Base-by-base conservation (phyloP, 1,284 basidiomycete species). In the Austropuccinia psidii region DNA sequence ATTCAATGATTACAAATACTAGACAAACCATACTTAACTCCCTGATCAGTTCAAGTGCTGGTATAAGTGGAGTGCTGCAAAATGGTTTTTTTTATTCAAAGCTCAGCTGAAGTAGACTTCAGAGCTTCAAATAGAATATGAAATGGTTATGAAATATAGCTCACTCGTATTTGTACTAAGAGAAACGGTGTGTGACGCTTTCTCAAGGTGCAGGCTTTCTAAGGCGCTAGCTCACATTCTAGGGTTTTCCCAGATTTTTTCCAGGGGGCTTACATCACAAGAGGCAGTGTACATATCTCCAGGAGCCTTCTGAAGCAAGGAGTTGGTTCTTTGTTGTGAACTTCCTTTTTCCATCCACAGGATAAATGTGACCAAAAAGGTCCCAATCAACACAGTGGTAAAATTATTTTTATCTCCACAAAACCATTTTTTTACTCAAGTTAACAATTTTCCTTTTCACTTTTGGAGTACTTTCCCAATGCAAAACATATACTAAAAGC, bases 1-100 rank as follows among this genome's bases (percentile, higher is more conserved):
- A 72, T 31, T 49, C 55, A 0, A 50, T 50, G 55, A 72, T 72
- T 47, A 57, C 47, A 33, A 60, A 72, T 27, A 54, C 68, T 43
- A 72, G 57, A 11, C 68, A 72, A 72, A 4, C 19, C 2, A 47
- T 72, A 41, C 50, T 72, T 45, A 72, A 61, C 24, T 49, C 68
- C 2, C 68, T 57, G 6, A 72, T 72, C 33, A 61, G 57, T 35
- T 61, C 68, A 19, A 31, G 35, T n/a, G 7, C 3, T 7, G 68
- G 68, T 0, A 72, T 72, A 33, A 50, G 45, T 47, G 24, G 33
- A 24, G 68, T 72, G 24, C 43, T 72, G 2, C 21, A 43, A 39
- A 72, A 72, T 57, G 68, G 68, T 3, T 24, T 39, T 72, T 72
- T 39, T 58, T 69, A 43, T 72, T 50, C 31, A 45, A 52, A 4